Conservation (phyloP, 2,329 filamentous ascomycete species). For the Phialophora tarda region DNA sequence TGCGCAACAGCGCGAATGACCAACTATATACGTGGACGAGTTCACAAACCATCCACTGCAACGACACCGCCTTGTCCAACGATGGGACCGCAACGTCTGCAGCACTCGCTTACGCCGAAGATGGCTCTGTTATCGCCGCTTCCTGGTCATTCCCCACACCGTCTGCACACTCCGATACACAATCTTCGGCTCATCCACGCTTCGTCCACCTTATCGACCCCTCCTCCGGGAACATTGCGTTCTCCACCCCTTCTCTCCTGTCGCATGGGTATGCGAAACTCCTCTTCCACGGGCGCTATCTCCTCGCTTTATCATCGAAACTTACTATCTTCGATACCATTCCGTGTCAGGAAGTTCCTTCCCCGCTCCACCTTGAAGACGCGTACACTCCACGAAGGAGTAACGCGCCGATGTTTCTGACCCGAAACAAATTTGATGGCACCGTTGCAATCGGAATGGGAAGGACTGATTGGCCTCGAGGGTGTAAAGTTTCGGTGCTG, state of each 20-base stretch:
- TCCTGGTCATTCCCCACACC: slow-evolving; percentile 50
- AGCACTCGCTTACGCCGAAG: slow-evolving; percentile 77
- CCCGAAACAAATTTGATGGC: slow-evolving; percentile 31
- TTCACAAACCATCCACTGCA: slow-evolving; percentile 53
- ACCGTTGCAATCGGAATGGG: slow-evolving; percentile 33
- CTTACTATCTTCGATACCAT: slow-evolving; percentile 86
- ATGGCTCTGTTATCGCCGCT: slow-evolving; percentile 77
- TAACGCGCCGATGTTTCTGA: slow-evolving; percentile 24
- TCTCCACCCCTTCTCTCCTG: slow-evolving; percentile 71
- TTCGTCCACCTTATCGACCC: slow-evolving; percentile 79
- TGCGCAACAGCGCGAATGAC: slow-evolving; percentile 58
- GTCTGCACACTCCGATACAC: background rate
- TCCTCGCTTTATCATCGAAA: slow-evolving; percentile 75
- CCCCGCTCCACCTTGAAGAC: slow-evolving; percentile 21
- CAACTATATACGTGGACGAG: slow-evolving; percentile 76
- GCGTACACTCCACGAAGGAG: slow-evolving; percentile 20
- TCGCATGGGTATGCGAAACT: slow-evolving; percentile 69
- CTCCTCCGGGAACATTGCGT: slow-evolving; percentile 68
- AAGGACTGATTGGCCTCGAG: slow-evolving; percentile 8
- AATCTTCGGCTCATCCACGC: slow-evolving; percentile 50
- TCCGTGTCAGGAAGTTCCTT: slow-evolving; percentile 36
- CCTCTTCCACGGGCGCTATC: slow-evolving; percentile 71
- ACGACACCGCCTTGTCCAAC: slow-evolving; percentile 46
- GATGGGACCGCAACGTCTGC: slow-evolving; percentile 52
- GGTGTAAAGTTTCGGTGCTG: slow-evolving; percentile 24